Conservation (phyloP, 192 early-diverging fungal genomes). For the Rhizophagus sp. region DNA sequence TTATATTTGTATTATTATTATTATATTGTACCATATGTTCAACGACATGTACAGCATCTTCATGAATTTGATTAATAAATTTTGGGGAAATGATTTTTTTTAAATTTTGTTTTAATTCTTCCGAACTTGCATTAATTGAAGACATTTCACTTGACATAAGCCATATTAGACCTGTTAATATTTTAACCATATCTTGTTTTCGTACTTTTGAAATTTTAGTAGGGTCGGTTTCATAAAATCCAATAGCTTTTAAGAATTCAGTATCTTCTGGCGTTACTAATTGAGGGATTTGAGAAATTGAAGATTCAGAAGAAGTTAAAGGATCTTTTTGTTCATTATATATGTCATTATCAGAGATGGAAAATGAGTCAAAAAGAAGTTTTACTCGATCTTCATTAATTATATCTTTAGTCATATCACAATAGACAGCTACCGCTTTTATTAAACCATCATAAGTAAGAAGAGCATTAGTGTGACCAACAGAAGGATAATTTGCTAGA, state of each 20-base stretch:
- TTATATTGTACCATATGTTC: not conserved
- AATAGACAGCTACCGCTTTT: slow-evolving; percentile 16
- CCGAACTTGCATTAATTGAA: not conserved
- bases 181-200: slow-evolving; percentile 7
- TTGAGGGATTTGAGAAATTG: not conserved
- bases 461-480: not conserved
- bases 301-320: not conserved
- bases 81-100: not conserved
- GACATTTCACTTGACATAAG: slow-evolving; percentile 16
- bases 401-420: not conserved
- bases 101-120: not conserved
- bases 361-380: slow-evolving; percentile 23
- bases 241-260: slow-evolving; percentile 4
- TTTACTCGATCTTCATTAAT: slow-evolving; percentile 19
- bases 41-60: not conserved
- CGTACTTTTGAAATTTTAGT: not conserved
- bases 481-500: slow-evolving; percentile 3
- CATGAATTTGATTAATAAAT: slow-evolving; percentile 10
- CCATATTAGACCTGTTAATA: slow-evolving; percentile 21
- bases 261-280: not conserved
- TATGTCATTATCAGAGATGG: not conserved
- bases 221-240: not conserved
- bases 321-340: not conserved
- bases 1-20: not conserved
- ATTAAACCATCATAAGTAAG: slow-evolving; percentile 14